Conservation (phyloP, 148 eudicot genomes). For the Rhododendron williamsianum region DNA sequence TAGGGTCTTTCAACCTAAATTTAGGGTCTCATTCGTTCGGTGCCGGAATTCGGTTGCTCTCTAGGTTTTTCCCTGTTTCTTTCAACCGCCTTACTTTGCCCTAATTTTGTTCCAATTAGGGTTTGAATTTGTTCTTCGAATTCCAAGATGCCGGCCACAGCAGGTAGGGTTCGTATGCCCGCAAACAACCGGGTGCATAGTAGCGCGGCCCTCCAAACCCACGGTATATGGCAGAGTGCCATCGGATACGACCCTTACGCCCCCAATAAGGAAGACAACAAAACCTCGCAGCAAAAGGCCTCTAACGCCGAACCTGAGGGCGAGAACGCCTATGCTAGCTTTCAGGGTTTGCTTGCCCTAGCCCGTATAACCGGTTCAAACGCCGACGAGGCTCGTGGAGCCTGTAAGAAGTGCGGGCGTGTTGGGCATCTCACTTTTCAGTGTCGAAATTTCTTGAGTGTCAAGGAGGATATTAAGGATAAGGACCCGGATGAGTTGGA, state of each 20-base stretch:
- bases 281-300: constrained; percentile 37
- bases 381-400: constrained; percentile 85
- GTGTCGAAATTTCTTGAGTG: constrained; percentile 85
- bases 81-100: not conserved
- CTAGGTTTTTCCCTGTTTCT: not conserved
- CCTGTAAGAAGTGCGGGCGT: constrained; percentile 96
- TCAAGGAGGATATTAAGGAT: constrained; percentile 56
- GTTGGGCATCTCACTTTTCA: constrained; percentile 91
- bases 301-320: constrained; percentile 42
- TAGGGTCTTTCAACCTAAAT: not conserved
- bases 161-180: constrained; percentile 99
- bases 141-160: constrained; percentile 96
- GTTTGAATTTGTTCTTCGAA: too few species aligned
- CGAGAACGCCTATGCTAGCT: constrained; percentile 80
- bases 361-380: constrained; percentile 67
- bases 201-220: constrained; percentile 97
- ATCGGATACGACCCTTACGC: constrained; percentile 97
- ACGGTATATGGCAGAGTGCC: constrained; percentile 94
- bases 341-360: constrained; percentile 79
- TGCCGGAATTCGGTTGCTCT: not conserved
- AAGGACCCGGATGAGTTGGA: constrained; percentile 51
- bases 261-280: constrained; percentile 70
- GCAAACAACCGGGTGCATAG: constrained; percentile 97
- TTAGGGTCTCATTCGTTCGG: not conserved
- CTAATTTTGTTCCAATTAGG: not conserved